phyloP scores from a whole-genome alignment of 257 asterid species.

The Coffea eugenioides region DNA sequence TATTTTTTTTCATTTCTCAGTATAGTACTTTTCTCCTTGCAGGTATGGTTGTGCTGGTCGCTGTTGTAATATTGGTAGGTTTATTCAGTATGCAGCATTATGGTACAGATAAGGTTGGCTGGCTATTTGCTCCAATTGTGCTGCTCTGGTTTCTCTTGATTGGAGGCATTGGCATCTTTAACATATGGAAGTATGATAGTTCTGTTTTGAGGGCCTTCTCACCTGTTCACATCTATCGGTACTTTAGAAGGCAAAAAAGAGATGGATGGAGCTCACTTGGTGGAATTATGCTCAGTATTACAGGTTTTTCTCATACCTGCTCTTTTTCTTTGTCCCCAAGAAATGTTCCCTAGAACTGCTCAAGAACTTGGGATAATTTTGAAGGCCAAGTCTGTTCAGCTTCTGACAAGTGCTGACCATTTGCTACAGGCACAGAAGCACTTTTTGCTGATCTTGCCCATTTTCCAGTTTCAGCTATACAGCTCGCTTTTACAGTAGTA shows the following conservation, averaged over 20 bases:
- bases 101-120: conserved; percentile 95
- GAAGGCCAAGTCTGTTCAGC: conserved; percentile 5
- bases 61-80: conserved; percentile 82
- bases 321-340: conserved; percentile 1
- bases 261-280: conserved; percentile 91
- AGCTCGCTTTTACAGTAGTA: conserved; percentile 82
- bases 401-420: conserved; percentile 16
- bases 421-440: conserved; percentile 89
- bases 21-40: conserved; percentile 29
- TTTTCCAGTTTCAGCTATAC: conserved; percentile 89
- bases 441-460: conserved; percentile 96
- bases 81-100: conserved; percentile 94
- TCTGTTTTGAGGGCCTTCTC: conserved; percentile 86
- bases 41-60: conserved; percentile 84
- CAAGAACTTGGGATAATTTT: conserved; percentile 3
- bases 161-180: conserved; percentile 90
- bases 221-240: conserved; percentile 75
- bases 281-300: conserved; percentile 95
- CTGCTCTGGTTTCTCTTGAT: conserved; percentile 90
- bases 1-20: conserved; percentile 2
- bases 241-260: conserved; percentile 56
- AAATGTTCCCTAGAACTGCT: neutral
- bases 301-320: conserved; percentile 48
- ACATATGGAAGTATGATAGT: conserved; percentile 68
- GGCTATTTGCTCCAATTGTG: conserved; percentile 95